Evolutionary conservation across 306 rosid genomes (phyloP).

Genomic region (Cicer yamashitae): DNA sequence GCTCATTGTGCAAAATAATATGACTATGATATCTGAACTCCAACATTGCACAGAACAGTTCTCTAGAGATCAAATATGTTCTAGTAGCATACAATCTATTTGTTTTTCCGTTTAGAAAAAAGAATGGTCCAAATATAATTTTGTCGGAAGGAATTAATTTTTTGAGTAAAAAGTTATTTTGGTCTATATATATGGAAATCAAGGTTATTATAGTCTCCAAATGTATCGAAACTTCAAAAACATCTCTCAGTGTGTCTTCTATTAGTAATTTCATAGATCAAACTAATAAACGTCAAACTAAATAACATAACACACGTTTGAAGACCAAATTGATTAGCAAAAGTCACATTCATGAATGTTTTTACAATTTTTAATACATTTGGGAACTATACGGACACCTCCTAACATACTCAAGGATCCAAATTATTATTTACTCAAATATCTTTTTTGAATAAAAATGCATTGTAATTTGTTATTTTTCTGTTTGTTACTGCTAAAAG

Average conservation of each 20-base stretch:
- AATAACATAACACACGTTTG: not conserved
- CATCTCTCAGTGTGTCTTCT: not conserved
- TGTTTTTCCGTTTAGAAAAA: not conserved
- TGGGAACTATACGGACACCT: not conserved
- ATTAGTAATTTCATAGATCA: not conserved
- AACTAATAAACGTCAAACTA: not conserved
- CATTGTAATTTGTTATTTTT: not conserved
- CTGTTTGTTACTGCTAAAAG: not conserved
- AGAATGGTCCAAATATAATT: not conserved
- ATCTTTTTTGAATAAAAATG: not conserved
- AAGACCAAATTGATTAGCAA: not conserved
- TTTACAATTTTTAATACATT: too few species aligned
- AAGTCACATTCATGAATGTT: not conserved
- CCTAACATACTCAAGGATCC: not conserved
- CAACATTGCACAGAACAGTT: constrained; percentile 5
- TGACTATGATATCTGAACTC: constrained; percentile 5
- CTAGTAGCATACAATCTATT: not conserved
- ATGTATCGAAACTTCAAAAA: not conserved
- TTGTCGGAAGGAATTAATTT: not conserved
- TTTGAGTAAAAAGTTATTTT: not conserved
- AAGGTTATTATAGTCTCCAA: not conserved
- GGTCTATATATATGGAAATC: not conserved
- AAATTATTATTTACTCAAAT: too few species aligned
- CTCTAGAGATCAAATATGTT: constrained; percentile 9
- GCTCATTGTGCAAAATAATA: not conserved